Percentiles rank a stretch among this genome's conserved stretches.
Evolutionary conservation across 257 asterid species (phyloP).

Genomic region (Lantana camara): DNA sequence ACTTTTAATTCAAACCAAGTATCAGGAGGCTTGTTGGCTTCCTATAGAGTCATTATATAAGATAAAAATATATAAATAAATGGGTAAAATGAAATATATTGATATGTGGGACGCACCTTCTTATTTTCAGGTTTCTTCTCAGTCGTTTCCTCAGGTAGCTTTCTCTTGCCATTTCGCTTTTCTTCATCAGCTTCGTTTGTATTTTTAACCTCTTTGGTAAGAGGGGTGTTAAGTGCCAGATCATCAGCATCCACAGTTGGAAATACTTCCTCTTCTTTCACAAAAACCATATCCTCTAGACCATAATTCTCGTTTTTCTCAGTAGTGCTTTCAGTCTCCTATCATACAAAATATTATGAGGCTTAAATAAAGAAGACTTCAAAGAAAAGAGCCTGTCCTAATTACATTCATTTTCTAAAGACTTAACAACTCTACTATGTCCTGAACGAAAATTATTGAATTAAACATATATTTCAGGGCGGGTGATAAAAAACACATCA

Average conservation of each 20-base stretch:
- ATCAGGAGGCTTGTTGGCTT: conserved; percentile 94
- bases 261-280: conserved; percentile 68
- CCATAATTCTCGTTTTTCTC: conserved; percentile 48
- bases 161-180: conserved; percentile 62
- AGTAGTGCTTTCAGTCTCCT: conserved; percentile 61
- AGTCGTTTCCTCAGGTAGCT: conserved; percentile 52
- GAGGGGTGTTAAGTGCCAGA: conserved; percentile 30
- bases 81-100: neutral
- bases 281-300: conserved; percentile 76
- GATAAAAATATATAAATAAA: neutral
- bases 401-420: too few species aligned
- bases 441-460: too few species aligned
- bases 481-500: too few species aligned
- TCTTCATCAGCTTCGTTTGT: conserved; percentile 44
- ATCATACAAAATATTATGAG: conserved; percentile 25
- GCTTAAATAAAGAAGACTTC: neutral
- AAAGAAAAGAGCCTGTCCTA: neutral
- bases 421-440: too few species aligned
- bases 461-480: too few species aligned
- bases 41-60: conserved; percentile 42
- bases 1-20: conserved; percentile 98
- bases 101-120: conserved; percentile 54
- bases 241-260: conserved; percentile 41
- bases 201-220: conserved; percentile 41
- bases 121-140: conserved; percentile 67